phyloP scores from a whole-genome alignment of 2,329 filamentous ascomycete genomes.

The Penicillium corylophilum region DNA sequence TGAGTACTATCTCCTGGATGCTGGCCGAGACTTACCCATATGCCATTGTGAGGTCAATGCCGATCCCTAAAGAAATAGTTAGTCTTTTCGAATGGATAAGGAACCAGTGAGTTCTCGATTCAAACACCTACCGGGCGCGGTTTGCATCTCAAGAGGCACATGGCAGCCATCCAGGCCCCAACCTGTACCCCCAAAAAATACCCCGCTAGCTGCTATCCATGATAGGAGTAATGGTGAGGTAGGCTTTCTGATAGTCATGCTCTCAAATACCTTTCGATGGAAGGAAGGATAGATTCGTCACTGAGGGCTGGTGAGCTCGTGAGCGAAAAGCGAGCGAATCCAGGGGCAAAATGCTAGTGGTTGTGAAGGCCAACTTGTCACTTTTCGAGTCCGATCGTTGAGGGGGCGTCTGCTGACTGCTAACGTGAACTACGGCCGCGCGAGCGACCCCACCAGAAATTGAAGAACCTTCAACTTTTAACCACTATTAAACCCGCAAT shows the following conservation, averaged over 20 bases:
- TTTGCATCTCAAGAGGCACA: not conserved
- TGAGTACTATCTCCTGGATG: not conserved
- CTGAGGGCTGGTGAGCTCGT: too few species aligned
- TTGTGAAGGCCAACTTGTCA: too few species aligned
- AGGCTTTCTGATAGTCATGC: not conserved
- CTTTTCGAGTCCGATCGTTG: too few species aligned
- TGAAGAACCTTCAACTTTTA: too few species aligned
- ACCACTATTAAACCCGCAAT: too few species aligned
- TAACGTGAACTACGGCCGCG: too few species aligned
- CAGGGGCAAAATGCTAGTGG: too few species aligned
- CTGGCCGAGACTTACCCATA: not conserved
- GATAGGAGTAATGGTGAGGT: not conserved
- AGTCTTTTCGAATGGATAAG: not conserved
- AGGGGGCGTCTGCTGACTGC: too few species aligned
- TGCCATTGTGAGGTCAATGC: not conserved
- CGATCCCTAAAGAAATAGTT: not conserved
- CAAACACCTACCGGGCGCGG: not conserved
- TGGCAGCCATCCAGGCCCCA: not conserved
- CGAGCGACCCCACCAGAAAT: too few species aligned
- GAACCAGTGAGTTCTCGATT: not conserved
- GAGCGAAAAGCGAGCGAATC: too few species aligned
- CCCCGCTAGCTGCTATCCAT: not conserved
- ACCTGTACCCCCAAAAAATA: not conserved
- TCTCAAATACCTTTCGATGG: too few species aligned
- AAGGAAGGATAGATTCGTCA: too few species aligned